These are phyloP conservation scores for Coemansia sp. DNA, from an alignment of 192 early-diverging fungal genomes.

Conservation along the genomic window DNA sequence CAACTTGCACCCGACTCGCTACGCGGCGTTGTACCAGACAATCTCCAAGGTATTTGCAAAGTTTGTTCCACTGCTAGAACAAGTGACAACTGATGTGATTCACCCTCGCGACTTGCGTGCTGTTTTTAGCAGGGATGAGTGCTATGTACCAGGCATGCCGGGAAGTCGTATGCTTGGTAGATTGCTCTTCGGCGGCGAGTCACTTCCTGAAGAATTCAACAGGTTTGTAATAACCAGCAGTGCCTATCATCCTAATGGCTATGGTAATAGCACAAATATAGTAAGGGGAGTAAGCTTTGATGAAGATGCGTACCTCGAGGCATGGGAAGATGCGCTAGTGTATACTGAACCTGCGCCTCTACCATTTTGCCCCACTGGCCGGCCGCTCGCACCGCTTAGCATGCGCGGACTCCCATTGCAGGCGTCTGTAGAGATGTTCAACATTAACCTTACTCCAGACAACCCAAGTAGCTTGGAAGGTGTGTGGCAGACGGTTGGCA, in stretches of 20 bases:
- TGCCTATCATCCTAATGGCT: neutral
- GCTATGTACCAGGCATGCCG: neutral
- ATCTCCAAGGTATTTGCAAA: conserved; percentile 48
- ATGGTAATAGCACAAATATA: neutral
- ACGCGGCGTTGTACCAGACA: conserved; percentile 50
- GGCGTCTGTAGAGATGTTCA: conserved; percentile 74
- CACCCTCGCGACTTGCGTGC: neutral
- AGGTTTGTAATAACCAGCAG: neutral
- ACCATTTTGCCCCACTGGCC: conserved; percentile 31
- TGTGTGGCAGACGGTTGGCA: conserved; percentile 74
- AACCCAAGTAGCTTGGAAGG: conserved; percentile 59
- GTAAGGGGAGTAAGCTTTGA: neutral
- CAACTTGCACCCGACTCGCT: conserved; percentile 59
- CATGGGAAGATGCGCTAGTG: neutral
- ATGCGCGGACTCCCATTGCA: conserved; percentile 53
- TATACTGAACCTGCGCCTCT: conserved; percentile 31
- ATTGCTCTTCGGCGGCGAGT: neutral
- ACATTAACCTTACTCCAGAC: conserved; percentile 67
- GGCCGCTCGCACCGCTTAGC: conserved; percentile 21
- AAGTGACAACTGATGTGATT: conserved; percentile 26
- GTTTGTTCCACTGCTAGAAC: conserved; percentile 65
- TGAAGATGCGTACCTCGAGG: conserved; percentile 5
- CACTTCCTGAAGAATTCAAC: neutral
- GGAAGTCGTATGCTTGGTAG: neutral
- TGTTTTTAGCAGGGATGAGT: neutral